Evolutionary conservation across 73 alveolate species (phyloP), one percentile per base, ranked within the genome.

Genomic region (Effrenium voratum): DNA sequence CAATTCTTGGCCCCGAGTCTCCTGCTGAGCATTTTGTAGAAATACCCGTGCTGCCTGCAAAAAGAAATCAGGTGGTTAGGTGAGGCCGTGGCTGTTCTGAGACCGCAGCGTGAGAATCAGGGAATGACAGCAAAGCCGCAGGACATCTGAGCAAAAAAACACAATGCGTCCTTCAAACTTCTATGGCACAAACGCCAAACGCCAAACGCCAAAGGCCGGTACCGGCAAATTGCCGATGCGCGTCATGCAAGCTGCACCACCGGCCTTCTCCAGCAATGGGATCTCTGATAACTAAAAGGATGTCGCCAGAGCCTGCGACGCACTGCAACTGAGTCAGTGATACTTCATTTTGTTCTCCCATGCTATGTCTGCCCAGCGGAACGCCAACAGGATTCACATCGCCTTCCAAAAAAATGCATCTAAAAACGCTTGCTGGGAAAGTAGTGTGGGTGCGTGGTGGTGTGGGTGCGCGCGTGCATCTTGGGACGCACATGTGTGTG

Each of bases 111-210:
- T 88, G 47, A 88, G 77, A 43, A 88, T 88, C 72, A 88, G 49
- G 73, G 95, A 88, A 72, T 88, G 95, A 45, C 95, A 88, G 84
- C 95, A 88, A 36, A 88, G 95, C 45, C 60, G 95, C 28, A 88
- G 68, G 85, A 70, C 85, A 88, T 88, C 95, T 88, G 94, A 30
- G 36, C 2, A 16, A 36, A 32, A 13, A 12, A 19, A 75, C 2
- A 10, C 85, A 36, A 75, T 19, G 55, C 85, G 36, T 40, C 30
- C 30, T 38, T 38, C 32, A 1, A 16, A n/a, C n/a, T 75, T 12
- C 34, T 4, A 5, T 12, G 52, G 32, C 32, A 73, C 47, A 36
- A 5, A 5, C 1, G 38, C 6, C 47, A 36, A 1, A 2, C 4
- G 30, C 8, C 52, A 30, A 73, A 12, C 3, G 24, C 84, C 52